These are phyloP conservation scores for Phaeosphaeriaceae sp. DNA, from an alignment of 2,329 filamentous ascomycete species.

Conservation along the genomic window DNA sequence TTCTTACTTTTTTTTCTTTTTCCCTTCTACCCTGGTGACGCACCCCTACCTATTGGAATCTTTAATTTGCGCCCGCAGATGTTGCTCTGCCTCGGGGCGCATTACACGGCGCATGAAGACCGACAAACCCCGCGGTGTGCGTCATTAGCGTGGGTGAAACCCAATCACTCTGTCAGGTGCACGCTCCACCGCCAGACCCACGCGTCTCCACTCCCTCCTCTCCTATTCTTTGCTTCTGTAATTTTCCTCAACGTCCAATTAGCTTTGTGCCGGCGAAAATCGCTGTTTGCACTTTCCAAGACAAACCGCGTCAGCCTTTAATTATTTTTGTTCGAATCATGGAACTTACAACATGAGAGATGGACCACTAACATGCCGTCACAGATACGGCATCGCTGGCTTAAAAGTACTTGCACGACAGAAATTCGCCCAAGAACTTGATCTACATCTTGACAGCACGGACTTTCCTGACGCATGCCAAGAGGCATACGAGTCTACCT, in stretches of 20 bases:
- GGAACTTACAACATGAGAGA: conserved; percentile 6
- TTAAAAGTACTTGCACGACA: conserved; percentile 54
- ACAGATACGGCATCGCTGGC: conserved; percentile 55
- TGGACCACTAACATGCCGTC: conserved; percentile 29
- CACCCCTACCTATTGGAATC: conserved; percentile 10
- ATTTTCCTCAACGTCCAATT: conserved; percentile 25
- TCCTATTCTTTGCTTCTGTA: conserved; percentile 7
- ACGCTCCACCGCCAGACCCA: conserved; percentile 15
- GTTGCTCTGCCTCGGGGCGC: conserved; percentile 19
- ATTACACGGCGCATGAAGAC: conserved; percentile 28
- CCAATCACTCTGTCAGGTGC: conserved; percentile 30
- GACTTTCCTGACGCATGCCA: conserved; percentile 57
- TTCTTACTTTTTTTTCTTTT: conserved; percentile 13
- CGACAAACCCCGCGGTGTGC: conserved; percentile 40
- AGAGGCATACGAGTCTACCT: conserved; percentile 57
- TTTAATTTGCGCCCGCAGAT: conserved; percentile 18
- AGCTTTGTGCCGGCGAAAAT: too few species aligned
- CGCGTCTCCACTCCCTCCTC: conserved; percentile 2
- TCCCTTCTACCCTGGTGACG: conserved; percentile 20
- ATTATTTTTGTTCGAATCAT: conserved; percentile 12
- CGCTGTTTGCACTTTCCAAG: conserved; percentile 15
- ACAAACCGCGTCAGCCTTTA: conserved; percentile 29
- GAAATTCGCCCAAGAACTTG: conserved; percentile 56
- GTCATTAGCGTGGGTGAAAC: conserved; percentile 26
- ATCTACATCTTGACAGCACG: conserved; percentile 51